Percentiles rank a stretch among this genome's conserved stretches.
phyloP scores from a whole-genome alignment of 805 yeast species.

The Sugiyamaella mastotermitis region DNA sequence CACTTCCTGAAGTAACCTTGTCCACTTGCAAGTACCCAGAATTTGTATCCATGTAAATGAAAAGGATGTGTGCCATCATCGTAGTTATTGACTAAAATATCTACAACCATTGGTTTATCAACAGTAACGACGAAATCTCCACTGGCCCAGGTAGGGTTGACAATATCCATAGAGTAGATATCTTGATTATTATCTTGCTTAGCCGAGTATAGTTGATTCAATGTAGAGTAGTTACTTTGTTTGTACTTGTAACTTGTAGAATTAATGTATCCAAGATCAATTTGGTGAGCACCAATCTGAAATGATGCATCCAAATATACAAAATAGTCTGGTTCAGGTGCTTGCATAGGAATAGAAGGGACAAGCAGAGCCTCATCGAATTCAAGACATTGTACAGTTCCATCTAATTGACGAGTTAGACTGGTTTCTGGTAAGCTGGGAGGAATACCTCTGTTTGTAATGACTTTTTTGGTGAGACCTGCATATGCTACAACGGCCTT shows the following conservation, averaged over 20 bases:
- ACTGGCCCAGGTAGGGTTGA: slow-evolving; percentile 37
- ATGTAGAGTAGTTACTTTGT: slow-evolving; percentile 15
- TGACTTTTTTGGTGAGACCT: slow-evolving; percentile 15
- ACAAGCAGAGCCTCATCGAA: slow-evolving; percentile 21
- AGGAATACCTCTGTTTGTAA: slow-evolving; percentile 17
- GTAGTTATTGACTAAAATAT: slow-evolving; percentile 68
- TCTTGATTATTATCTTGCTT: slow-evolving; percentile 3
- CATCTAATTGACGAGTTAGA: slow-evolving; percentile 12
- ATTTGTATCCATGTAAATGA: slow-evolving; percentile 86
- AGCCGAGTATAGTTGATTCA: slow-evolving; percentile 11
- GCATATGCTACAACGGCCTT: slow-evolving; percentile 32
- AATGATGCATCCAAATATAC: slow-evolving; percentile 29
- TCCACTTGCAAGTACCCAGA: slow-evolving; percentile 66
- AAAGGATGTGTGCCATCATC: slow-evolving; percentile 91
- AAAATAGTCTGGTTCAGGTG: slow-evolving; percentile 30
- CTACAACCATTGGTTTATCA: slow-evolving; percentile 56
- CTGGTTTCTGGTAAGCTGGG: not conserved
- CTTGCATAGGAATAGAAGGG: slow-evolving; percentile 19
- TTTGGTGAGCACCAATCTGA: slow-evolving; percentile 30
- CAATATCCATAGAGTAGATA: not conserved
- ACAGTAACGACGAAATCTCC: slow-evolving; percentile 55
- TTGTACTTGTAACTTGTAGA: slow-evolving; percentile 19
- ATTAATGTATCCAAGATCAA: slow-evolving; percentile 30
- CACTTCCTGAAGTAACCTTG: slow-evolving; percentile 40
- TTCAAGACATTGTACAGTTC: slow-evolving; percentile 24